These are phyloP conservation scores for Botrytis fragariae DNA, from an alignment of 2,329 filamentous ascomycete genomes.

Conservation along the genomic window DNA sequence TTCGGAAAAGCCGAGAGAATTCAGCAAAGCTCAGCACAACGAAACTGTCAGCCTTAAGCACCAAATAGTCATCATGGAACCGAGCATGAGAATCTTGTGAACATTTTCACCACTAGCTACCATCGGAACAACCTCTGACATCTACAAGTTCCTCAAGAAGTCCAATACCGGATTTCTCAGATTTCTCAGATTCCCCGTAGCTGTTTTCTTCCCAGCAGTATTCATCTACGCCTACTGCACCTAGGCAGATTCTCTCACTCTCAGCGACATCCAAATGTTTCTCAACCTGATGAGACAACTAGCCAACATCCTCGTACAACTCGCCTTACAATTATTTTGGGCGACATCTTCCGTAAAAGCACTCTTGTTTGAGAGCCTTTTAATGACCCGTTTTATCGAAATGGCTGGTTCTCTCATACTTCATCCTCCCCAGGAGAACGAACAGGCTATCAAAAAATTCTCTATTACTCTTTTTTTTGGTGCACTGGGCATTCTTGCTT, in stretches of 20 bases:
- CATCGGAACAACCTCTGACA: not conserved
- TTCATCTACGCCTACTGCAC: not conserved
- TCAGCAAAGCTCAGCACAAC: not conserved
- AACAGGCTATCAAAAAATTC: accelerated
- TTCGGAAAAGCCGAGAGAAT: not conserved
- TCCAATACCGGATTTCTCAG: not conserved
- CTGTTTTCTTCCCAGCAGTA: not conserved
- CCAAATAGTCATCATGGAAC: no score
- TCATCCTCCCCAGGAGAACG: not conserved
- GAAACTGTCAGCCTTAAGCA: no score
- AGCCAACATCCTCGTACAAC: not conserved
- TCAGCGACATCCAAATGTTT: not conserved
- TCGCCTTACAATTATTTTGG: no score
- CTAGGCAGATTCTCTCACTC: not conserved
- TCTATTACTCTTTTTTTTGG: not conserved
- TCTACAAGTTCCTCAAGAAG: not conserved
- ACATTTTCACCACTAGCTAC: not conserved
- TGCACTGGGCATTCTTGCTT: not conserved
- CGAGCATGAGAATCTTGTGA: not conserved
- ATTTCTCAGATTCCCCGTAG: not conserved
- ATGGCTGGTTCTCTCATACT: not conserved
- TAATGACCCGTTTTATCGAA: not conserved
- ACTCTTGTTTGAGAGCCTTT: not conserved
- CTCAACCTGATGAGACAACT: not conserved
- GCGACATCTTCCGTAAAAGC: not conserved